Evolutionary conservation across 495 filamentous ascomycete genomes (phyloP).

Genomic region (Letharia lupina): DNA sequence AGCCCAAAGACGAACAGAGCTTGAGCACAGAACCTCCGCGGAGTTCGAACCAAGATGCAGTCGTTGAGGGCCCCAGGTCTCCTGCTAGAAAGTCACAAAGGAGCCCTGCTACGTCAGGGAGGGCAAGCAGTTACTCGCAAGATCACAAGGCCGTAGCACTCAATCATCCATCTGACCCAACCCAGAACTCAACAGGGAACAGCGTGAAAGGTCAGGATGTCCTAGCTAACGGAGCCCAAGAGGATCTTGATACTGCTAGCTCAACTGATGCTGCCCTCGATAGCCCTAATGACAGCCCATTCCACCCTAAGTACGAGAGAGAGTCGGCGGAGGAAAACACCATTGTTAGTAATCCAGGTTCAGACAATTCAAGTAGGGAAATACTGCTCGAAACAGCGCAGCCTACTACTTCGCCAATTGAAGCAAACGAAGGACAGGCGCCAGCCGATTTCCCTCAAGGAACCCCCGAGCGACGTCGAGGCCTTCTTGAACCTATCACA

Average conservation of each 20-base stretch:
- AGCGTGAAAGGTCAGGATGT: not conserved
- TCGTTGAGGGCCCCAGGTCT: too few species aligned
- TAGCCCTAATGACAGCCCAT: constrained; percentile 9
- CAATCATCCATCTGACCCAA: not conserved
- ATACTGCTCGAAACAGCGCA: not conserved
- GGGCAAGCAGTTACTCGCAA: not conserved
- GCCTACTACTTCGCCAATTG: not conserved
- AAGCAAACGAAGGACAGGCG: not conserved
- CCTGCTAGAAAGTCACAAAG: not conserved
- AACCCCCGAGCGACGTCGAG: not conserved
- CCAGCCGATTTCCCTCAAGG: not conserved
- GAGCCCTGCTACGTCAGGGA: not conserved
- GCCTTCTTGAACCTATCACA: constrained; percentile 14
- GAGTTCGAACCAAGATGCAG: not conserved
- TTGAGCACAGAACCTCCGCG: not conserved
- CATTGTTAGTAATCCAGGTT: not conserved
- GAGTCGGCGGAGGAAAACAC: not conserved
- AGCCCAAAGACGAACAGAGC: constrained; percentile 1
- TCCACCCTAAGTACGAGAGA: constrained; percentile 15
- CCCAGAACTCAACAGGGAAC: not conserved
- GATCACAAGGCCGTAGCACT: not conserved
- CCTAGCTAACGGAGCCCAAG: not conserved
- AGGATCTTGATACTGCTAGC: not conserved
- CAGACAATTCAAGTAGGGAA: not conserved
- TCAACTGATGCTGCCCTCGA: not conserved